Percentiles rank a stretch among this genome's conserved stretches.
Evolutionary conservation across 805 yeast genomes (phyloP).

Genomic region (Zygosaccharomyces rouxii): DNA sequence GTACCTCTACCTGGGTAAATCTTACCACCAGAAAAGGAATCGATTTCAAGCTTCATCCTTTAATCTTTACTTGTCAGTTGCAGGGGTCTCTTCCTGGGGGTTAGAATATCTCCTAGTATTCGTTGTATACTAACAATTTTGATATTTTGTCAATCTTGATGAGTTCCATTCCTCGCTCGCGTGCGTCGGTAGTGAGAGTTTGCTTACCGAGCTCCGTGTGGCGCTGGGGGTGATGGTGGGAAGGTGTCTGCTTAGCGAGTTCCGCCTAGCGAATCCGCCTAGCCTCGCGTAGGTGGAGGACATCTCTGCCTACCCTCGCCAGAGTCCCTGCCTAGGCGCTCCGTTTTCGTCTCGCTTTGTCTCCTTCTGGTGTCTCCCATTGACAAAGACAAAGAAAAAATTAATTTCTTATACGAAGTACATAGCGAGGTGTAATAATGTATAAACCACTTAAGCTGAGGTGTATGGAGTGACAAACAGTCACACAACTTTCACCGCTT

Average conservation of each 20-base stretch:
- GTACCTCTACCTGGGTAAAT: slow-evolving; percentile 99
- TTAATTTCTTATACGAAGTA: background rate
- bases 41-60: slow-evolving; percentile 98
- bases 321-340: too few species aligned
- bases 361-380: background rate
- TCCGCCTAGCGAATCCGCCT: background rate
- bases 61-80: slow-evolving; percentile 7
- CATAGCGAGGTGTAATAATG: background rate
- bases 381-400: background rate
- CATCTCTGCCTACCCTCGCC: background rate
- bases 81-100: background rate
- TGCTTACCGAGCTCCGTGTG: background rate
- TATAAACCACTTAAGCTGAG: background rate
- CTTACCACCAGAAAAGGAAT: slow-evolving; percentile 98
- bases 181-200: background rate
- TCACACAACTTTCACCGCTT: background rate
- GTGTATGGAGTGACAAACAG: background rate
- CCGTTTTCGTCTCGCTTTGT: background rate
- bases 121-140: background rate
- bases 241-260: background rate
- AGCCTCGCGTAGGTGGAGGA: background rate
- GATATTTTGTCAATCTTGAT: slow-evolving; percentile 6
- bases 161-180: slow-evolving; percentile 1
- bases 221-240: background rate
- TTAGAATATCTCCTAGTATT: background rate